Base-by-base conservation (phyloP, 306 rosid genomes). In the Dalbergia cultrata region DNA sequence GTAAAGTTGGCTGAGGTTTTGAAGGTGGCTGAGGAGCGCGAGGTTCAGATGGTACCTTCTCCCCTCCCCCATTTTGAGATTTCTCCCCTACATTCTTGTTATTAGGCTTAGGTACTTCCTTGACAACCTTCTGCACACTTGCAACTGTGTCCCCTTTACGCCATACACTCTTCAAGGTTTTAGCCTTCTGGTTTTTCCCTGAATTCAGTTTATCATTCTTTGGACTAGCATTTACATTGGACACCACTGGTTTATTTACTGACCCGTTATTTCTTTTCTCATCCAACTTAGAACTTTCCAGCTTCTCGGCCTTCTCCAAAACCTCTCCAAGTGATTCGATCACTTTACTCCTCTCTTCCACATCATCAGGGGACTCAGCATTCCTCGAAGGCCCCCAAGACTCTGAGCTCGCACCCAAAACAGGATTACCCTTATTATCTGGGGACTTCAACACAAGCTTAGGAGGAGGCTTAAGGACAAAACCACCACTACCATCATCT, bases 321-420 rank as follows among this genome's bases (percentile, higher is more conserved):
- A 92, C 99, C 84, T 93, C 98, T 61, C 98, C 99, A 43, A 95
- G 97, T 0, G 99, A 93, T 61, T 93, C 94, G 68, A 95, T 95
- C 78, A 95, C 94, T 73, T 90, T 91, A 79, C 74, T 91, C 84
- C 87, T 89, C 80, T 88, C 99, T 37, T 86, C 93, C 58, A 85
- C 88, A 53, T 41, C 80, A 62, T 70, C 88, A 6, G 76, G 54
- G 33, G 49, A 82, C 83, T 73, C 82, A 63, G 65, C 31, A 67
- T 17, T 81, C 82, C 78, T 73, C 3, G 89, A 72, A 16, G 86
- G 67, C 57, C 86, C 89, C 94, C 89, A 88, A 19, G 78, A 75
- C 49, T 74, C 80, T 0, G 86, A 79, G 61, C 80, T 82, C 60
- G 66, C 21, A 16, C 89, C 85, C 58, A 84, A 81, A 77, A 85